Conservation (phyloP, 805 yeast species). For the Tetrapisispora iriomotensis region DNA sequence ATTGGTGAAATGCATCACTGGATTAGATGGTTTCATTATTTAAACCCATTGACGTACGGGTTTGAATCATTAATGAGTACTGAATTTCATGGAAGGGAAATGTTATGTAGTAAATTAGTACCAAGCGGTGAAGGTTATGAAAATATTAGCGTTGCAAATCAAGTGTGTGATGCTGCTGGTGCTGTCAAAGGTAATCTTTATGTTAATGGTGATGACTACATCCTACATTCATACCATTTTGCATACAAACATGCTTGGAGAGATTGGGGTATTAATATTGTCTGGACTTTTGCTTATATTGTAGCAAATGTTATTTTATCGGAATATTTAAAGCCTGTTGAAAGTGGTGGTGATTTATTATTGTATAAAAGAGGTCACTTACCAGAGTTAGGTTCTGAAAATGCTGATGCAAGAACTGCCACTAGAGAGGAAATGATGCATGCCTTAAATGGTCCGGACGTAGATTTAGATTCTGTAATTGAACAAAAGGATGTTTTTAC, state of each 20-base stretch:
- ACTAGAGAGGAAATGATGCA: slow-evolving; percentile 33
- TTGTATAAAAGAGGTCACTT: slow-evolving; percentile 38
- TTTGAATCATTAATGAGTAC: slow-evolving; percentile 47
- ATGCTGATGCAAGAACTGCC: slow-evolving; percentile 31
- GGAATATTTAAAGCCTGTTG: slow-evolving; percentile 31
- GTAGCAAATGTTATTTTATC: slow-evolving; percentile 29
- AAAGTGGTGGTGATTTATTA: slow-evolving; percentile 33
- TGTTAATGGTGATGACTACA: slow-evolving; percentile 45
- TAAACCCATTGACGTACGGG: slow-evolving; percentile 40
- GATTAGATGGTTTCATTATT: slow-evolving; percentile 48
- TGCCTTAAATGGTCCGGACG: slow-evolving; percentile 26
- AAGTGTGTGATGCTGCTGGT: slow-evolving; percentile 46
- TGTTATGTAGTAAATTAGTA: slow-evolving; percentile 40
- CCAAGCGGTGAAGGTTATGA: slow-evolving; percentile 52
- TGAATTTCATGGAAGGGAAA: slow-evolving; percentile 46
- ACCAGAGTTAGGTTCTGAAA: slow-evolving; percentile 28
- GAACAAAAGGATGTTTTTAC: slow-evolving; percentile 47
- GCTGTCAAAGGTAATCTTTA: slow-evolving; percentile 35
- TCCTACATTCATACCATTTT: slow-evolving; percentile 34
- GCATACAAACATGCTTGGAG: slow-evolving; percentile 45
- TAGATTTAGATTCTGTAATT: slow-evolving; percentile 25
- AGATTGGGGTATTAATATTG: slow-evolving; percentile 47
- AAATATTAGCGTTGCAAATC: slow-evolving; percentile 30
- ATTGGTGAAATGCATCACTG: slow-evolving; percentile 45
- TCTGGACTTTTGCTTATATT: slow-evolving; percentile 35